Base-by-base conservation (phyloP, 345 rosid genomes). In the Orychophragmus violaceus region DNA sequence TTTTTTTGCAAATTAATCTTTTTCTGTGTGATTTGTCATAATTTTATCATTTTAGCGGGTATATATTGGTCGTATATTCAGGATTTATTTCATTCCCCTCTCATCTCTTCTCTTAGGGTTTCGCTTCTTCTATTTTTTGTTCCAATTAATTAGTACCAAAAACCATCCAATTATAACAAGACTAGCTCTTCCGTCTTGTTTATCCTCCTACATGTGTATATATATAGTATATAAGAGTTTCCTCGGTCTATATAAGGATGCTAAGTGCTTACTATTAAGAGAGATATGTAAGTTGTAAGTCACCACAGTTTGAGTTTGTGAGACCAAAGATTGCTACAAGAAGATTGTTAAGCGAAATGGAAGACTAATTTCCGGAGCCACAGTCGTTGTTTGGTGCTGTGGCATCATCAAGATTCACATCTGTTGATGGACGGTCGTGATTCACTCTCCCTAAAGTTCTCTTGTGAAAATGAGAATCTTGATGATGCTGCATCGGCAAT, bases 321-420 rank as follows among this genome's bases (percentile, higher is more conserved):
- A 59, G 51, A 24, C 35, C n/a, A 23, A 41, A 59, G 35, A 22
- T 48, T 48, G 17, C 6, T 28, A 9, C 35, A 37, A n/a, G 23
- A 70, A 23, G 68, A 69, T 17, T 66, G 41, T 9, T 18, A 24
- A 48, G 3, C 36, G 4, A 37, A 17, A 18, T 13, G 32, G 32
- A 41, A 50, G 68, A 69, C 24, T 41, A 37, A 4, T 51, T 8
- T 30, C 14, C 16, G 36, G 44, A 70, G 69, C 45, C 28, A 70
- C 84, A 71, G 96, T 81, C 82, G 87, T 85, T 76, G 82, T 82
- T 87, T 84, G 86, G 82, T 45, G 91, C 75, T 73, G 96, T 77
- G 75, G 96, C 87, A 91, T 80, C 91, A 85, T 84, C 91, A 91
- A 91, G 97, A 91, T 91, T 91, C 97, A 91, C 97, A 91, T 79